phyloP scores from a whole-genome alignment of 2,329 filamentous ascomycete species.

The Xylaria sp. region DNA sequence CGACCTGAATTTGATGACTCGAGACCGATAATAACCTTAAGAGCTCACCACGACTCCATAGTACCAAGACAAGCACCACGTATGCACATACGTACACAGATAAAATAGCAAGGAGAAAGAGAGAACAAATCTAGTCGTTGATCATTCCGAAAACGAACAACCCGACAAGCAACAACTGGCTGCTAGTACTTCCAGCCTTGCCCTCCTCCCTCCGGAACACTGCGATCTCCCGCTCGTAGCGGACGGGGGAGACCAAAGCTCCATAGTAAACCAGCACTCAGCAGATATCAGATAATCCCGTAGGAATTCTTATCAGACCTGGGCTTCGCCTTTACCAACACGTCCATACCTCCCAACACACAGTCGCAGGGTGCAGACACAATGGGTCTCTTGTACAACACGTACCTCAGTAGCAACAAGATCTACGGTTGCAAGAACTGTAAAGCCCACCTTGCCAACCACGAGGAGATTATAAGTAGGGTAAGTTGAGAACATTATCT shows the following conservation, averaged over 20 bases:
- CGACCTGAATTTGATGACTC: neutral
- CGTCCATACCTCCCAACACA: neutral
- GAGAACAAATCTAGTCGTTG: too few relatives aligned
- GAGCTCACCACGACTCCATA: neutral
- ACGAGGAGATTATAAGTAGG: conserved; percentile 94
- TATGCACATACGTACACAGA: neutral
- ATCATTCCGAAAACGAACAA: neutral
- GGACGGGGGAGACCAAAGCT: neutral
- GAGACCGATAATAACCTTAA: neutral
- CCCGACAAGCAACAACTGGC: neutral
- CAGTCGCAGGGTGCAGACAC: conserved; percentile 30
- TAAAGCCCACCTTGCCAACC: conserved; percentile 94
- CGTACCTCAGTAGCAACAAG: conserved; percentile 85
- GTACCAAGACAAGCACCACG: too few relatives aligned
- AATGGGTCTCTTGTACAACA: conserved; percentile 93
- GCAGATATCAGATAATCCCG: neutral
- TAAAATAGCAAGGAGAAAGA: neutral
- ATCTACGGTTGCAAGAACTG: conserved; percentile 95
- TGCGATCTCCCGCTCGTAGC: neutral
- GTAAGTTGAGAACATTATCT: conserved; percentile 61
- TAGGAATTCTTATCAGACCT: neutral
- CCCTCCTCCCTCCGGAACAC: neutral
- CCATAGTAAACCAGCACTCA: neutral
- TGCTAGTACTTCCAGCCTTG: neutral
- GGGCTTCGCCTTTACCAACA: neutral